A percentile compares a stretch with the other conserved stretches of the same genome.
These are phyloP conservation scores for Hortiboletus campestris DNA, from an alignment of 768 basidiomycete species.

Conservation along the genomic window DNA sequence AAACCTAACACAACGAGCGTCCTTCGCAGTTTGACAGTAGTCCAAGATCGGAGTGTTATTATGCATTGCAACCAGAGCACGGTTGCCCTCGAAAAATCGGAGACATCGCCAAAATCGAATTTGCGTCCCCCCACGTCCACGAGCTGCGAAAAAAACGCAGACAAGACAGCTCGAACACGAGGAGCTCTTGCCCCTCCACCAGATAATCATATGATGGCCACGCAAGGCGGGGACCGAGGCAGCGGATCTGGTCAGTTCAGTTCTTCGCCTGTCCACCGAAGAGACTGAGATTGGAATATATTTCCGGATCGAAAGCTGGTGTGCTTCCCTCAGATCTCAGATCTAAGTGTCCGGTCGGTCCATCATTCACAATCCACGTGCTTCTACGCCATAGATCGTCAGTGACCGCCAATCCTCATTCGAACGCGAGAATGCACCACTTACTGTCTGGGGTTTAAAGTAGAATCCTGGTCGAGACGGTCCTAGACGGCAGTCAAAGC, in stretches of 20 bases:
- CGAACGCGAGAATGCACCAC: not conserved
- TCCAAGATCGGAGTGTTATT: not conserved
- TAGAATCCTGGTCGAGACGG: not conserved
- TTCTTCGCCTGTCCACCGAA: too few relatives aligned
- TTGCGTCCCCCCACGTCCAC: not conserved
- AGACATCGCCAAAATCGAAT: not conserved
- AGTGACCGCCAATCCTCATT: not conserved
- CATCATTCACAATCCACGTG: not conserved
- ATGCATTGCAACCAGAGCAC: not conserved
- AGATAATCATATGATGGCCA: not conserved
- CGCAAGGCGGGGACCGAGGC: not conserved
- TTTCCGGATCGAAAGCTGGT: too few relatives aligned
- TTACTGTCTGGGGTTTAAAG: not conserved
- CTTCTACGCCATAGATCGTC: not conserved
- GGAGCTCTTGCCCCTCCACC: not conserved
- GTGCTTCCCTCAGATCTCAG: too few relatives aligned
- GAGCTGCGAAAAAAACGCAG: not conserved
- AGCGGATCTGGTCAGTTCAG: not conserved
- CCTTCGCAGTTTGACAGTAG: not conserved
- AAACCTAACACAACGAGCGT: not conserved
- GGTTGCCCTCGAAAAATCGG: not conserved
- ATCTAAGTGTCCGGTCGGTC: too few relatives aligned
- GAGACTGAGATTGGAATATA: too few relatives aligned
- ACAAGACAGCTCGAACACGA: not conserved
- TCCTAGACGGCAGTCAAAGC: not conserved